Conservation (phyloP, 441 rosid species). For the Croton setiger region DNA sequence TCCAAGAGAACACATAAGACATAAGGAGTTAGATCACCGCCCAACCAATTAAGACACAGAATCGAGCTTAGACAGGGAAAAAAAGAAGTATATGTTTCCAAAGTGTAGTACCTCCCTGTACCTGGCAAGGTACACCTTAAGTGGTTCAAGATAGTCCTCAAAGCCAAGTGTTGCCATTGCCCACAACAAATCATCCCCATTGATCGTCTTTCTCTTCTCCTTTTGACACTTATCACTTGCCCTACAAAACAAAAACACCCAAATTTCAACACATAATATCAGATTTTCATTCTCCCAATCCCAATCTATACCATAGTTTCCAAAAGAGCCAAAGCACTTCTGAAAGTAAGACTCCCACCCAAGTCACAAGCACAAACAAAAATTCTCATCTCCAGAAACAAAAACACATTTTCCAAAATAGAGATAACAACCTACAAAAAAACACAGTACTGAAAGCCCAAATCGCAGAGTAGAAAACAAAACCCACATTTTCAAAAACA, state of each 20-base stretch:
- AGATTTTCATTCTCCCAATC: not conserved
- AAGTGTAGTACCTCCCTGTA: constrained; percentile 57
- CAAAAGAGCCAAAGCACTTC: constrained; percentile 9
- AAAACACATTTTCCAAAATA: not conserved
- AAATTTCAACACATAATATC: constrained; percentile 12
- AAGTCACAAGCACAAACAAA: not conserved
- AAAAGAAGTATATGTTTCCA: not conserved
- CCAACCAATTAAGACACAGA: not conserved
- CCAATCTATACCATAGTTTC: constrained; percentile 6
- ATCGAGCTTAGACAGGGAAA: not conserved
- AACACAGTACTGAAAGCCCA: not conserved
- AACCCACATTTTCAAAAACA: not conserved
- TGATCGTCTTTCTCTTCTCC: constrained; percentile 81
- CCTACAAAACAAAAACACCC: constrained; percentile 28
- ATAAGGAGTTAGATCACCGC: constrained; percentile 17
- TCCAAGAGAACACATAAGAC: constrained; percentile 17
- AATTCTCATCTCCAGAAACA: not conserved
- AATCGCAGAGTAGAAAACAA: not conserved
- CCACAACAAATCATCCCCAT: constrained; percentile 86
- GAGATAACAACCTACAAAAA: not conserved
- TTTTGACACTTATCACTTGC: constrained; percentile 83
- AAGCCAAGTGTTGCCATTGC: constrained; percentile 87
- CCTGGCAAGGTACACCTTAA: constrained; percentile 64
- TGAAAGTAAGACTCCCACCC: not conserved
- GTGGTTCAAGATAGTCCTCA: constrained; percentile 76